Evolutionary conservation across 129 eudicot species (phyloP).

Genomic region (Erigeron canadensis): DNA sequence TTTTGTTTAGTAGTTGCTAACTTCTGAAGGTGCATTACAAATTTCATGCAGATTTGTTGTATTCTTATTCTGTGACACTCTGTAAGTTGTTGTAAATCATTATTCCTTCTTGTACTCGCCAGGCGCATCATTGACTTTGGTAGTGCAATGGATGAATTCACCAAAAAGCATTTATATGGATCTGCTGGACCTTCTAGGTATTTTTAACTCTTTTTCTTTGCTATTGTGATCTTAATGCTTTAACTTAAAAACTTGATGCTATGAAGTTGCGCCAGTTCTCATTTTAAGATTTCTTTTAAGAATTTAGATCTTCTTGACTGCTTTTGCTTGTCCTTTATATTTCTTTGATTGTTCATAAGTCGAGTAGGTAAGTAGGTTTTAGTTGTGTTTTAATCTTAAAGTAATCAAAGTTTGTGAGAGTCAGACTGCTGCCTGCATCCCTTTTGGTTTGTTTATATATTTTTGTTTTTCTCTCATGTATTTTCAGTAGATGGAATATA

Average conservation of each 20-base stretch:
- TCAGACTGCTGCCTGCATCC: no score
- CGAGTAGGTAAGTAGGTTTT: slow-evolving; percentile 11
- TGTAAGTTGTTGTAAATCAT: slow-evolving; percentile 1
- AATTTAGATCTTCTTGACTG: neutral
- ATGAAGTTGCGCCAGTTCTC: neutral
- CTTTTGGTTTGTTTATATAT: no score
- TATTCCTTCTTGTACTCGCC: slow-evolving; percentile 20
- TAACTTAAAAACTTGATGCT: neutral
- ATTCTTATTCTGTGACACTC: neutral
- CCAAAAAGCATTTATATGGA: slow-evolving; percentile 75
- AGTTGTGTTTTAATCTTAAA: neutral
- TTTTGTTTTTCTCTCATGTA: no score
- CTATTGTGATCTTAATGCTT: neutral
- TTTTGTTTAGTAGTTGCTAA: slow-evolving; percentile 14
- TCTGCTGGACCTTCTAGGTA: slow-evolving; percentile 95
- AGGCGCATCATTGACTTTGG: slow-evolving; percentile 99
- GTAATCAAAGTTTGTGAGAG: neutral
- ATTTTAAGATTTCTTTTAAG: neutral
- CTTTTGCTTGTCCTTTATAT: neutral
- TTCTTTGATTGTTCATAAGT: neutral
- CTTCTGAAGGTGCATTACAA: slow-evolving; percentile 8
- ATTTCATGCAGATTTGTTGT: neutral
- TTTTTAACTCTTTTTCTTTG: neutral
- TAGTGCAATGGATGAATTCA: slow-evolving; percentile 84
- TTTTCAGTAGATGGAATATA: no score